Percentiles rank a stretch among this genome's conserved stretches.
Conservation (phyloP, 176 grass and related monocot genomes). For the Ananas comosus region DNA sequence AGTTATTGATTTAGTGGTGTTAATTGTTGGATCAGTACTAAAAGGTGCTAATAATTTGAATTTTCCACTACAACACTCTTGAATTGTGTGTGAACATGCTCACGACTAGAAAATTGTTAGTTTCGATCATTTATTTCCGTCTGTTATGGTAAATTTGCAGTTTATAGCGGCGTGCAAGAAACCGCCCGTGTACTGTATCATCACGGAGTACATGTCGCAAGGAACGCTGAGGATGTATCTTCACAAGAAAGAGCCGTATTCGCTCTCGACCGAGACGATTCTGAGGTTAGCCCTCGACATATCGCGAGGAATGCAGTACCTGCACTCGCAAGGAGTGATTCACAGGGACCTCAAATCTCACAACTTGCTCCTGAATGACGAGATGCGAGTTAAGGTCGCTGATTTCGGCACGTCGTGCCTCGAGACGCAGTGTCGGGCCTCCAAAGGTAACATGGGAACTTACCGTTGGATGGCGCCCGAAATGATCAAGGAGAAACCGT, state of each 20-base stretch:
- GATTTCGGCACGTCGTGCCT: constrained; percentile 96
- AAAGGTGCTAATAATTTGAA: too few species aligned
- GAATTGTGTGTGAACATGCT: too few species aligned
- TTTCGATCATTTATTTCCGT: too few species aligned
- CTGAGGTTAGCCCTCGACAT: constrained; percentile 82
- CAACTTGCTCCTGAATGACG: constrained; percentile 92
- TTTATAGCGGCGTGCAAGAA: constrained; percentile 95
- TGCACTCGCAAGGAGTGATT: constrained; percentile 90
- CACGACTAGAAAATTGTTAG: too few species aligned
- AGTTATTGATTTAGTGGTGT: background rate
- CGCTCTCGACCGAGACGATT: constrained; percentile 82
- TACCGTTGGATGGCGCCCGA: constrained; percentile 99
- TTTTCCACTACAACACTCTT: too few species aligned
- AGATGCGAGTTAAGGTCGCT: constrained; percentile 94
- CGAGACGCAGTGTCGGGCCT: constrained; percentile 54
- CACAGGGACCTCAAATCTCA: constrained; percentile 97
- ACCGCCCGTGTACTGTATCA: constrained; percentile 96
- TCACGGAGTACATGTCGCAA: constrained; percentile 99
- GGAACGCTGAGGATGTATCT: constrained; percentile 97
- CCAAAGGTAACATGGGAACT: constrained; percentile 93
- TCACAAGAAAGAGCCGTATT: constrained; percentile 95
- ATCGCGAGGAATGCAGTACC: constrained; percentile 90
- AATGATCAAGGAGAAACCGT: constrained; percentile 95
- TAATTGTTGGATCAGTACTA: too few species aligned
- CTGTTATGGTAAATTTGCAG: constrained; percentile 21